A percentile compares a stretch with the other conserved stretches of the same genome.
Conservation (phyloP, 1,284 basidiomycete species). For the Marasmius sp. region DNA sequence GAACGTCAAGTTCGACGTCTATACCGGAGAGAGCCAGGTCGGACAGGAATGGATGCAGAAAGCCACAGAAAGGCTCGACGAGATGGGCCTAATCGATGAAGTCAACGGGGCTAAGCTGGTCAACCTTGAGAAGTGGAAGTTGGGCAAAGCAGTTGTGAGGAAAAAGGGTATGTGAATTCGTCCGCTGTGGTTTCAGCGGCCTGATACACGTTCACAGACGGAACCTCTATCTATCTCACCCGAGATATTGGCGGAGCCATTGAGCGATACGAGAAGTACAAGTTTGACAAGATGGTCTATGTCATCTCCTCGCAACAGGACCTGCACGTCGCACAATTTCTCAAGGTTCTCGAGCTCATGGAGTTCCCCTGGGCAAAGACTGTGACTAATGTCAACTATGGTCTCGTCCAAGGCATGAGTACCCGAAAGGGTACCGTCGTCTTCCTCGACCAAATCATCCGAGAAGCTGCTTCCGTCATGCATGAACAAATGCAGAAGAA, state of each 20-base stretch:
- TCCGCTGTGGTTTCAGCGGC: not conserved
- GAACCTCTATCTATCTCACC: conserved; percentile 97
- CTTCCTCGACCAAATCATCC: conserved; percentile 94
- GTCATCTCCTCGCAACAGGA: conserved; percentile 96
- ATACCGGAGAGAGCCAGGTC: conserved; percentile 93
- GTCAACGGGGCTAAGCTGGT: conserved; percentile 76
- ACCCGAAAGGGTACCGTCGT: conserved; percentile 96
- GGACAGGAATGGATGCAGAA: conserved; percentile 76
- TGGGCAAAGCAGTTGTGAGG: conserved; percentile 88
- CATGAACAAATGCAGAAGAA: conserved; percentile 97
- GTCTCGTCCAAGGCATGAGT: conserved; percentile 93
- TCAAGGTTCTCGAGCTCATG: conserved; percentile 94
- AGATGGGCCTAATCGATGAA: conserved; percentile 61
- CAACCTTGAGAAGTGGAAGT: conserved; percentile 85
- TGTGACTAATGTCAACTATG: conserved; percentile 92
- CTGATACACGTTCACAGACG: conserved; percentile 64
- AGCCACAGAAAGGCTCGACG: conserved; percentile 62
- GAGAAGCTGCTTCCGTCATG: conserved; percentile 90
- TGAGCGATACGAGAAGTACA: conserved; percentile 90
- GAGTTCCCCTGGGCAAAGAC: conserved; percentile 82
- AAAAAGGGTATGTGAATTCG: conserved; percentile 66
- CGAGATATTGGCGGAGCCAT: conserved; percentile 95
- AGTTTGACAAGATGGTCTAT: conserved; percentile 99
- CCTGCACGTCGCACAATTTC: conserved; percentile 90
- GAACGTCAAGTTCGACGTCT: conserved; percentile 93